A percentile compares a stretch with the other conserved stretches of the same genome.
These are phyloP conservation scores for Haplographium delicatum DNA, from an alignment of 495 filamentous ascomycete genomes.

Conservation along the genomic window DNA sequence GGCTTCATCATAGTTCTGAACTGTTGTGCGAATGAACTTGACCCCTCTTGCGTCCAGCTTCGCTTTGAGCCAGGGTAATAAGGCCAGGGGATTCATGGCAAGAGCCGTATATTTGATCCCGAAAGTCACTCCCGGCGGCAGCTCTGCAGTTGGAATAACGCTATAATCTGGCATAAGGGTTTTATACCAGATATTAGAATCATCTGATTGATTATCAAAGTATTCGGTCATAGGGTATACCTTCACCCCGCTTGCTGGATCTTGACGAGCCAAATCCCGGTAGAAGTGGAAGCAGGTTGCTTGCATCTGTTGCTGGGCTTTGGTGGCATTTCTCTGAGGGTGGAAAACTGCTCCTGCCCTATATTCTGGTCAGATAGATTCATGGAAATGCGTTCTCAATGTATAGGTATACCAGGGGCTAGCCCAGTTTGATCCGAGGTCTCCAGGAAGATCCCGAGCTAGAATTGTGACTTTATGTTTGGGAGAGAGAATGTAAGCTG, in stretches of 20 bases:
- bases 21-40: conserved; percentile 22
- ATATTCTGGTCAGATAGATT: background rate
- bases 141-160: conserved; percentile 10
- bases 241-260: conserved; percentile 15
- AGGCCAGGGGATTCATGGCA: conserved; percentile 26
- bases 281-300: conserved; percentile 19
- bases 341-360: conserved; percentile 27
- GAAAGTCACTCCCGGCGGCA: conserved; percentile 14
- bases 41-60: conserved; percentile 24
- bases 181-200: conserved; percentile 18
- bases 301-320: conserved; percentile 19
- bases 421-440: conserved; percentile 19
- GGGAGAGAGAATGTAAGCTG: conserved; percentile 17
- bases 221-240: conserved; percentile 23
- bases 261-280: conserved; percentile 10
- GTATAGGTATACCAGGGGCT: conserved; percentile 20
- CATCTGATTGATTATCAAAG: conserved; percentile 11
- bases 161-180: conserved; percentile 17
- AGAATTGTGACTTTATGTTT: conserved; percentile 19
- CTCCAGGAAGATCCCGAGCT: conserved; percentile 22
- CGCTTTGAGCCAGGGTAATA: conserved; percentile 28
- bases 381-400: too few relatives aligned
- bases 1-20: conserved; percentile 21
- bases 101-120: conserved; percentile 26
- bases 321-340: conserved; percentile 11